Percentiles rank a stretch among this genome's conserved stretches.
These are phyloP conservation scores for Backusella morwellensis DNA, from an alignment of 192 early-diverging fungal species.

Conservation along the genomic window DNA sequence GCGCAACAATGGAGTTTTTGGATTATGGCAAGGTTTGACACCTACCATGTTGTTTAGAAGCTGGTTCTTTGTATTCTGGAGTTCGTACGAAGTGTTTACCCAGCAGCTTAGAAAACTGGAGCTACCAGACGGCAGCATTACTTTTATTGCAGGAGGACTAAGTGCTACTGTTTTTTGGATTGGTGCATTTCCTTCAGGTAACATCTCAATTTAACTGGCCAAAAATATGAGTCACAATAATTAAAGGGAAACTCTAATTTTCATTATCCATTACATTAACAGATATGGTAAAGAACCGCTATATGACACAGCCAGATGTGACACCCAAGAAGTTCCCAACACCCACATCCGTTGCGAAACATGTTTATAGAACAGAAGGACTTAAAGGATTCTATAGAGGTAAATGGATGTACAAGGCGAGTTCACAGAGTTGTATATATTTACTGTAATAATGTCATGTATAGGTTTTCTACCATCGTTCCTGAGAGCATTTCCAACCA, in stretches of 20 bases:
- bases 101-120: conserved; percentile 43
- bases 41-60: conserved; percentile 84
- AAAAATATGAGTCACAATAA: conserved; percentile 9
- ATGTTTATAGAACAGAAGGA: conserved; percentile 72
- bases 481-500: conserved; percentile 92
- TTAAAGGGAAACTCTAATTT: not conserved
- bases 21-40: conserved; percentile 81
- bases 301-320: conserved; percentile 87
- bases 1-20: conserved; percentile 72
- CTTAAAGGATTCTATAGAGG: conserved; percentile 83
- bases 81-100: conserved; percentile 65
- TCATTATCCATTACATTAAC: not conserved
- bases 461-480: conserved; percentile 84
- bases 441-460: not conserved
- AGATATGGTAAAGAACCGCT: conserved; percentile 92
- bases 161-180: conserved; percentile 93
- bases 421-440: not conserved
- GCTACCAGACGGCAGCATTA: conserved; percentile 59
- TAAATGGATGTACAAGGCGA: conserved; percentile 13
- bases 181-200: conserved; percentile 38
- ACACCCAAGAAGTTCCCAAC: conserved; percentile 62
- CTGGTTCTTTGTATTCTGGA: conserved; percentile 81
- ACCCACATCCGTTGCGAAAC: conserved; percentile 47
- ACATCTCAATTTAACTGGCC: not conserved
- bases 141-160: conserved; percentile 78